A percentile compares a stretch with the other conserved stretches of the same genome.
Evolutionary conservation across 1,284 basidiomycete genomes (phyloP).

Genomic region (Cronartium quercuum): DNA sequence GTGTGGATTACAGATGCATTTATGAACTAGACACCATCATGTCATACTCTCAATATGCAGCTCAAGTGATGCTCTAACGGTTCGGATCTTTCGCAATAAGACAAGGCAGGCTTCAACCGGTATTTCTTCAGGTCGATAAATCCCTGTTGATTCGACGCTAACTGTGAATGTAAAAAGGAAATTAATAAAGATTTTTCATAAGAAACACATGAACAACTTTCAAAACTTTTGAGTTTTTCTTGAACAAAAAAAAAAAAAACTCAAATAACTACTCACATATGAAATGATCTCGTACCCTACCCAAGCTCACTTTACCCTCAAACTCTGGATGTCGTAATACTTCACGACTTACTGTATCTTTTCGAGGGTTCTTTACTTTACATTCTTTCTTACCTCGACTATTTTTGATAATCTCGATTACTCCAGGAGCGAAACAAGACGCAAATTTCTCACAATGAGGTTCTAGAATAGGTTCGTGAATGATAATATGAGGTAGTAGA

Average conservation of each 20-base stretch:
- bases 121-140: conserved; percentile 35
- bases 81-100: conserved; percentile 21
- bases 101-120: conserved; percentile 27
- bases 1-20: too few relatives aligned
- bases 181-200: neutral
- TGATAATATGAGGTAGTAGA: conserved; percentile 76
- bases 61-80: conserved; percentile 11
- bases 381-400: conserved; percentile 57
- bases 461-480: conserved; percentile 63
- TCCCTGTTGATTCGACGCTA: conserved; percentile 30
- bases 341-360: conserved; percentile 87
- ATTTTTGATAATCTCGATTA: conserved; percentile 64
- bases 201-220: neutral
- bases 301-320: conserved; percentile 72
- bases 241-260: neutral
- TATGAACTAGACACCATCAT: neutral
- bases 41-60: neutral
- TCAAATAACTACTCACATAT: conserved; percentile 59
- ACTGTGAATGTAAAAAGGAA: conserved; percentile 7
- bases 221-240: neutral
- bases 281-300: conserved; percentile 85
- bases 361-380: conserved; percentile 60
- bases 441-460: conserved; percentile 67
- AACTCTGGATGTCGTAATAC: conserved; percentile 90
- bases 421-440: conserved; percentile 80